Evolutionary conservation across 352 stramenopile genomes (phyloP), one percentile per base, ranked within the genome.

Genomic region (Phytopythium vexans): DNA sequence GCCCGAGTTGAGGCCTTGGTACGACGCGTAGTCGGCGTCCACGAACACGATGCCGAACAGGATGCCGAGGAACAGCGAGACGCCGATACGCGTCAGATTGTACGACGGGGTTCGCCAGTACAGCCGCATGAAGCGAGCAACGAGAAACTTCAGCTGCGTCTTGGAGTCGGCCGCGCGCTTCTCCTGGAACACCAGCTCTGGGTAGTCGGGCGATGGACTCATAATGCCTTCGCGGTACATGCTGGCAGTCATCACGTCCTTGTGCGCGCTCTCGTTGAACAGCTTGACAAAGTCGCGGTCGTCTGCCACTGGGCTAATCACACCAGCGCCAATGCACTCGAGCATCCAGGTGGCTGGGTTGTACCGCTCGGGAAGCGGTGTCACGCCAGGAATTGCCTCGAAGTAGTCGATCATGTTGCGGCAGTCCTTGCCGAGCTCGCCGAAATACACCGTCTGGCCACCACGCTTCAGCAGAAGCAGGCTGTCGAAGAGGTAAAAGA

Each of bases 391-490:
- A 16, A 73, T 68, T 3, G 16, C 36, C 32, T 68, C 54, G 49
- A 73, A 68, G 53, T 73, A 72, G 15, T 60, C 44, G 12, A 73
- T 57, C 49, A 74, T 32, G 5, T 39, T 51, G n/a, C 46, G 36
- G 4, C 16, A 41, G 6, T 61, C 41, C 3, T 52, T 12, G 27
- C 54, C 57, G 1, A 80, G 33, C 1, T 76, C 52, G 45, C 70
- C 70, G 41, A 68, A 70, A 55, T 64, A 80, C 8, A 68, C 54
- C 2, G 45, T 67, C 41, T 54, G 33, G 8, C 84, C 87, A 35
- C 88, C 88, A 34, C 85, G 82, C 58, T 89, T 88, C 8, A 97
- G 62, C 21, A 97, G 57, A 21, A 96, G 48, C 27, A 97, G 61
- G 37, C 86, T 72, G 50, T 97, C 86, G 55, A 84, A 87, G 33